These are phyloP conservation scores for Plasmodium vivax DNA, from an alignment of 169 alveolate genomes.

Conservation along the genomic window DNA sequence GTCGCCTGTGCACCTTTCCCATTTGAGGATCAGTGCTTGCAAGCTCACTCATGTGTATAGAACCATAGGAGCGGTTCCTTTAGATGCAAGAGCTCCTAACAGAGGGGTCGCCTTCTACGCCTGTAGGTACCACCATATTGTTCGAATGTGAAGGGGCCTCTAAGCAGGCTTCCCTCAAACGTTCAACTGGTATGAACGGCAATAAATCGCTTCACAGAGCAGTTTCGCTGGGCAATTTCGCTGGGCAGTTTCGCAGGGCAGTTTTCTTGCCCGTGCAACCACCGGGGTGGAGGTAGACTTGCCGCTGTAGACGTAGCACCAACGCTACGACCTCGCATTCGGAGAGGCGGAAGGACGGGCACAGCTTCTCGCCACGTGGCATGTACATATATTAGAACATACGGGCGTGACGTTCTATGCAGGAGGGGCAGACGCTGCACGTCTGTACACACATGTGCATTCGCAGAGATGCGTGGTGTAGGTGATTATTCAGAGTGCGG, in stretches of 20 bases:
- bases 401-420: not conserved
- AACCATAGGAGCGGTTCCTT: not conserved
- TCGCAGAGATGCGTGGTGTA: not conserved
- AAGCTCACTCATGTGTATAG: not conserved
- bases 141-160: not conserved
- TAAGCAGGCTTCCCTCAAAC: not conserved
- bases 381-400: not conserved
- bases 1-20: not conserved
- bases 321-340: not conserved
- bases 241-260: not conserved
- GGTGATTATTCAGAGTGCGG: not conserved
- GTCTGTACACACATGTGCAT: not conserved
- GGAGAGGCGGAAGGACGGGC: not conserved
- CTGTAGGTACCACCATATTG: not conserved
- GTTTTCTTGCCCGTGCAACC: not conserved
- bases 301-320: not conserved
- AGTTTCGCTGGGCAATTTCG: too few species aligned
- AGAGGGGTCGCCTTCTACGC: not conserved
- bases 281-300: not conserved
- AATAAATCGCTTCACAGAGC: not conserved
- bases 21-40: not conserved
- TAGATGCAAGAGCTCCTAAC: not conserved
- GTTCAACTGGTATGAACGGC: not conserved
- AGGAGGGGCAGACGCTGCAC: not conserved
- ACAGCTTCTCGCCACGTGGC: not conserved